Percentiles rank a stretch among this genome's conserved stretches.
Conservation (phyloP, 192 early-diverging fungal species). For the Chytriomyces hyalinus region DNA sequence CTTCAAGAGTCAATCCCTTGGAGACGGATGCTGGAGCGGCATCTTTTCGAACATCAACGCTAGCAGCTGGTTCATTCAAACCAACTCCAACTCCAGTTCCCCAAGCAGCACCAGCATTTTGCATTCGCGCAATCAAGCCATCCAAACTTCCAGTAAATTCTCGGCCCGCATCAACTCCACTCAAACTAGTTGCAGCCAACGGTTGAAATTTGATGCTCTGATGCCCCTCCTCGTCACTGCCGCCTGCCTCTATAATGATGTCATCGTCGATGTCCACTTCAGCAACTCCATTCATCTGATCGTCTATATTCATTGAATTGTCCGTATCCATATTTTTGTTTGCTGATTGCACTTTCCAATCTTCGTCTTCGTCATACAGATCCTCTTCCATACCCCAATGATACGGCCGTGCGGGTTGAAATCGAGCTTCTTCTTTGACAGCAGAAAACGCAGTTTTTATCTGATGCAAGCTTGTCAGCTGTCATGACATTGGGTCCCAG, state of each 20-base stretch:
- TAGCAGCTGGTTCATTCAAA: background rate
- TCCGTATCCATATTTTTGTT: background rate
- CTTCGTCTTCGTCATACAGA: slow-evolving; percentile 7
- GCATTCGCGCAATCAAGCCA: slow-evolving; percentile 19
- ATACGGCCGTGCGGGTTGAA: slow-evolving; percentile 47
- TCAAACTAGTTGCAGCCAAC: slow-evolving; percentile 15
- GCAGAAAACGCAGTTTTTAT: slow-evolving; percentile 45
- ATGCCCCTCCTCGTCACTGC: background rate
- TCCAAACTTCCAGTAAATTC: slow-evolving; percentile 30
- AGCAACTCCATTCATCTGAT: slow-evolving; percentile 5
- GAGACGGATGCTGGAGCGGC: background rate
- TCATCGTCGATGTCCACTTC: slow-evolving; percentile 1
- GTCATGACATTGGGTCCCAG: background rate
- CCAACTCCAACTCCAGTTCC: background rate
- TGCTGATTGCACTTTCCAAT: slow-evolving; percentile 1
- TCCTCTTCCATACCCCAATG: slow-evolving; percentile 46
- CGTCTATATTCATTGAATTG: slow-evolving; percentile 4
- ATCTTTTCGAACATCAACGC: background rate
- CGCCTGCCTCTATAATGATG: background rate
- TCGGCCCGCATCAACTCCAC: slow-evolving; percentile 5
- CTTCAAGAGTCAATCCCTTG: slow-evolving; percentile 28
- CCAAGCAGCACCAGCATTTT: slow-evolving; percentile 3
- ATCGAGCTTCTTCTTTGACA: slow-evolving; percentile 26
- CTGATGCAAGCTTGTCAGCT: slow-evolving; percentile 49
- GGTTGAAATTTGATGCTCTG: slow-evolving; percentile 19